Conservation (phyloP, 305 asterid species). For the Euphrasia arctica region DNA sequence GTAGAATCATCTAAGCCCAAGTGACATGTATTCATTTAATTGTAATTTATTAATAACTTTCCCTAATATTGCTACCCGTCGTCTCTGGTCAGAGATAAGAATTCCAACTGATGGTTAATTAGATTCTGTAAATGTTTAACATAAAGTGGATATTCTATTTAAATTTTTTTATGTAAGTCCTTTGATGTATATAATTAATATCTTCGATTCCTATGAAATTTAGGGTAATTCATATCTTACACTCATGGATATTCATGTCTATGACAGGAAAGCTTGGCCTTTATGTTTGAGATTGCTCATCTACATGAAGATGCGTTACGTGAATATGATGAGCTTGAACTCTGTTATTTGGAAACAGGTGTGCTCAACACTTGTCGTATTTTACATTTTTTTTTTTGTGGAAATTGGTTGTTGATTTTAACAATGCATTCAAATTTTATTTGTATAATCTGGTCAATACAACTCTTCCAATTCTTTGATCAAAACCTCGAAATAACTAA, state of each 20-base stretch:
- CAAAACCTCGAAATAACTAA: neutral
- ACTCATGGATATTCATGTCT: slow-evolving; percentile 21
- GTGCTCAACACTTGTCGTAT: no score
- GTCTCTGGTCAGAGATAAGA: slow-evolving; percentile 8
- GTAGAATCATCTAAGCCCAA: slow-evolving; percentile 9
- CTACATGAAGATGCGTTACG: slow-evolving; percentile 99
- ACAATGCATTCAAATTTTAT: slow-evolving; percentile 16
- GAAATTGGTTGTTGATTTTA: slow-evolving; percentile 19
- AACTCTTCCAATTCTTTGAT: slow-evolving; percentile 17
- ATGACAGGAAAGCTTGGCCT: slow-evolving; percentile 95
- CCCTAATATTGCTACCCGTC: slow-evolving; percentile 18
- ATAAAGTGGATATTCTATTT: slow-evolving; percentile 11
- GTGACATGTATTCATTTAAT: slow-evolving; percentile 10
- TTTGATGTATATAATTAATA: slow-evolving; percentile 9
- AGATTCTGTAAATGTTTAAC: slow-evolving; percentile 15
- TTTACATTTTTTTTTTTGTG: slow-evolving; percentile 24
- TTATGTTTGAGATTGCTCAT: slow-evolving; percentile 96
- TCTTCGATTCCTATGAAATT: slow-evolving; percentile 14
- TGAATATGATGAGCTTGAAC: slow-evolving; percentile 98
- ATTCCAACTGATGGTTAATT: slow-evolving; percentile 20
- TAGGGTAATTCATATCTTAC: neutral
- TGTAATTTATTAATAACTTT: slow-evolving; percentile 7
- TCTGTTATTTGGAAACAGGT: slow-evolving; percentile 99
- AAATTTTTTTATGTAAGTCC: slow-evolving; percentile 4
- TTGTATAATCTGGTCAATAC: slow-evolving; percentile 9